Conservation (phyloP, 495 filamentous ascomycete genomes). For the Aspergillus diversus region DNA sequence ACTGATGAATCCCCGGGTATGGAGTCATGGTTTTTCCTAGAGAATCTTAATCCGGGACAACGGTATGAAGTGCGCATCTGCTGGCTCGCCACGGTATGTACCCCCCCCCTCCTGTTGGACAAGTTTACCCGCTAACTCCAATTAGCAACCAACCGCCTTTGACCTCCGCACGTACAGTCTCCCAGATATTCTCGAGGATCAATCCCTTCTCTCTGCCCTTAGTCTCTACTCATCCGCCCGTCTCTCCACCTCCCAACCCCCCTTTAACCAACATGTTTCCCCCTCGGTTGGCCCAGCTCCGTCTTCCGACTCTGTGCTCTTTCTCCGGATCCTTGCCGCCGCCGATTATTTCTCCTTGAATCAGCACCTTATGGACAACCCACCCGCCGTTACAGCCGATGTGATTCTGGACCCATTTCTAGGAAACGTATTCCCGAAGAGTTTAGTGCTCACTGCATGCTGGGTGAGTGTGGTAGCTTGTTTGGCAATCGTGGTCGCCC, state of each 20-base stretch:
- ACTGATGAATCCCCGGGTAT: conserved; percentile 57
- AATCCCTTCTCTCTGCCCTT: conserved; percentile 65
- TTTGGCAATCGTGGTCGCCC: conserved; percentile 51
- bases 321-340: conserved; percentile 74
- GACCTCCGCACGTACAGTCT: conserved; percentile 65
- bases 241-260: conserved; percentile 28
- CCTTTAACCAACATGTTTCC: not conserved
- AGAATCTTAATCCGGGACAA: conserved; percentile 68
- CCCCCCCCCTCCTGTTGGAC: not conserved
- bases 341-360: conserved; percentile 85
- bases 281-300: conserved; percentile 28
- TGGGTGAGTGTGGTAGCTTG: conserved; percentile 62
- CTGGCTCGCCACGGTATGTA: conserved; percentile 87
- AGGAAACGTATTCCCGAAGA: conserved; percentile 70
- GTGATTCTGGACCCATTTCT: conserved; percentile 88
- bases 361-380: conserved; percentile 70
- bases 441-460: conserved; percentile 65
- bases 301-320: conserved; percentile 62
- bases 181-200: conserved; percentile 58
- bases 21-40: conserved; percentile 82
- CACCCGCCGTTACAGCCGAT: conserved; percentile 77
- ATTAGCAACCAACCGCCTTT: conserved; percentile 88
- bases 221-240: conserved; percentile 62
- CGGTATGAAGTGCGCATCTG: conserved; percentile 93
- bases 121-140: not conserved